These are phyloP conservation scores for Verruconis gallopava DNA, from an alignment of 2,329 filamentous ascomycete species.

Conservation along the genomic window DNA sequence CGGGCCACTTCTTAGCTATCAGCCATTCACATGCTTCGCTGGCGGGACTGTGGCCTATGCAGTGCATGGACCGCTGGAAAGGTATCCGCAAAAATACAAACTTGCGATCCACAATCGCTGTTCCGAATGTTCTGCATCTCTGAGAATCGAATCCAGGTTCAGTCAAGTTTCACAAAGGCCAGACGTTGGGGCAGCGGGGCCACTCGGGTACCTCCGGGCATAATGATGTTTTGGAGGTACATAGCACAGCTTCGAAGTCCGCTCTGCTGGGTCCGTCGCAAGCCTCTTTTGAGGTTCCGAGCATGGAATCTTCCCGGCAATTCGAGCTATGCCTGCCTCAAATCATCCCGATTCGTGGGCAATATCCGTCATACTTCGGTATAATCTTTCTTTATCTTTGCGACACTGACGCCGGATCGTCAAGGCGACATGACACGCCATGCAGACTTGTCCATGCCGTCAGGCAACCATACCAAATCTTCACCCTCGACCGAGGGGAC, in stretches of 20 bases:
- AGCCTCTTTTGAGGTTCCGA: not conserved
- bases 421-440: not conserved
- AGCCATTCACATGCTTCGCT: not conserved
- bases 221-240: not conserved
- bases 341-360: not conserved
- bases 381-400: slow-evolving; percentile 1
- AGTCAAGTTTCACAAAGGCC: too few relatives aligned
- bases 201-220: not conserved
- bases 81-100: not conserved
- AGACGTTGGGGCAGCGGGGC: not conserved
- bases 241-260: too few relatives aligned
- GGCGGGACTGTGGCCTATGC: too few relatives aligned
- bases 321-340: not conserved
- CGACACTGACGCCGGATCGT: not conserved
- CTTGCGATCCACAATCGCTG: not conserved
- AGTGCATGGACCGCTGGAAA: too few relatives aligned
- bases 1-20: not conserved
- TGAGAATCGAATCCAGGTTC: too few relatives aligned
- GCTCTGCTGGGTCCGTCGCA: not conserved
- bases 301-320: not conserved
- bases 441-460: not conserved
- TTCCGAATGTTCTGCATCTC: too few relatives aligned
- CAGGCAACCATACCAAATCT: not conserved
- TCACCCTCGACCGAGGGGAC: not conserved
- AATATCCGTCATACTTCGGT: not conserved